Percentiles rank a stretch among this genome's conserved stretches.
Evolutionary conservation across 768 basidiomycete genomes (phyloP).

Genomic region (Lyophyllum shimeji): DNA sequence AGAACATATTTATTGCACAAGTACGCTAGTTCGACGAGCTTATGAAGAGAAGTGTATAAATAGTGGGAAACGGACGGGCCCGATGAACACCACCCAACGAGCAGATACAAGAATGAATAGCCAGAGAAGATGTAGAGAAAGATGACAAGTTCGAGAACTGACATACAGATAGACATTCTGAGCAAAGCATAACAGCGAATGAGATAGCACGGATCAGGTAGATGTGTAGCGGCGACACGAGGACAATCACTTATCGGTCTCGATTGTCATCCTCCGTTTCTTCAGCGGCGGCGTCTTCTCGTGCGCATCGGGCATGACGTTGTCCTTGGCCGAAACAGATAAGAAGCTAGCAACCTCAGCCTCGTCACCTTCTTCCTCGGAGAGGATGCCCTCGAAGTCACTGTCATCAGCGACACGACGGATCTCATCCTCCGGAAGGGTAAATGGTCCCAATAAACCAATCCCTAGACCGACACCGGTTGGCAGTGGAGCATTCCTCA

Average conservation of each 20-base stretch:
- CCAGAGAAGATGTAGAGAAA: slow-evolving; percentile 16
- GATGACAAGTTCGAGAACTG: slow-evolving; percentile 17
- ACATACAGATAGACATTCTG: slow-evolving; percentile 8
- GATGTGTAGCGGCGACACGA: slow-evolving; percentile 5
- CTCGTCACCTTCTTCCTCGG: slow-evolving; percentile 27
- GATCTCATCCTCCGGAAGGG: slow-evolving; percentile 37
- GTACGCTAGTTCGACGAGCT: slow-evolving; percentile 7
- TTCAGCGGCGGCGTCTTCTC: slow-evolving; percentile 45
- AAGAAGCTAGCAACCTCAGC: slow-evolving; percentile 16
- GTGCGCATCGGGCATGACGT: background rate
- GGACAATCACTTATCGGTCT: slow-evolving; percentile 14
- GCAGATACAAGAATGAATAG: slow-evolving; percentile 27
- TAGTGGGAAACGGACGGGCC: slow-evolving; percentile 5
- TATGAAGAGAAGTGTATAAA: slow-evolving; percentile 15
- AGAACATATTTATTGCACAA: slow-evolving; percentile 13
- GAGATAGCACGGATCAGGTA: slow-evolving; percentile 20
- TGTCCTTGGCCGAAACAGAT: slow-evolving; percentile 3
- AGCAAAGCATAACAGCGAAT: slow-evolving; percentile 20
- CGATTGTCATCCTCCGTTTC: slow-evolving; percentile 47
- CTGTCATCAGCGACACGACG: slow-evolving; percentile 24
- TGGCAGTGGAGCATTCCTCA: slow-evolving; percentile 37
- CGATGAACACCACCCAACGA: slow-evolving; percentile 6
- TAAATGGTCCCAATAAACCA: slow-evolving; percentile 58
- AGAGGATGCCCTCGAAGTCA: slow-evolving; percentile 31
- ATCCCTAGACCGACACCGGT: slow-evolving; percentile 45